Evolutionary conservation across 2,329 filamentous ascomycete species (phyloP), one percentile per base, ranked within the genome.

Genomic region (Fusarium sp.): DNA sequence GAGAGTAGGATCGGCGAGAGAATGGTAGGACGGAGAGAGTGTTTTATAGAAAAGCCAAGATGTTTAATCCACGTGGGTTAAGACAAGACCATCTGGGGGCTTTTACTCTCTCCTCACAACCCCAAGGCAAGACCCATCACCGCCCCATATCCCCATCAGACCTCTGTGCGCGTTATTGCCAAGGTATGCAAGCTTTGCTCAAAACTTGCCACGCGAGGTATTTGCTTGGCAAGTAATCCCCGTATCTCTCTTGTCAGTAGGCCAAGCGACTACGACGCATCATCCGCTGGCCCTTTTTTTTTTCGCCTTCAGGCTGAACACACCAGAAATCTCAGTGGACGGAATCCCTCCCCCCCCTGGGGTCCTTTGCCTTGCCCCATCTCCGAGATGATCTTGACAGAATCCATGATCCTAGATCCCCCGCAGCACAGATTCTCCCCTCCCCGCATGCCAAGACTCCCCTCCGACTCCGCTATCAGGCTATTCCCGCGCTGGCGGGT

Each of bases 391-490:
- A 61, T 63, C 38, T 57, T 9, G 40, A 16, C 27, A 53, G 14
- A 53, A 38, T 29, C 38, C 35, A 56, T 63, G 46, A 49, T 56
- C 64, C 58, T 53, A 63, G 58, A 66, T 62, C 64, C 59, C 35
- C 59, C 42, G 57, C 33, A 61, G 51, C 40, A 51, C 46, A 64
- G 61, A 64, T 56, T 59, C 55, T 22, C 31, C 12, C 55, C 49
- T 60, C 67, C 67, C 64, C 67, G 56, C 60, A 59, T 57, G 67
- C 69, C 69, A 71, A 71, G 67, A 31, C n/a, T 29, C 44, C n/a
- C 46, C 33, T 20, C 40, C 36, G 46, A 40, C 60, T 55, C 60
- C 44, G 60, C 60, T 38, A 62, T 55, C 57, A 62, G 57, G 63
- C 31, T 36, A 55, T 29, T 59, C 35, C 59, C 35, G 42, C 59